Conservation (phyloP, 352 stramenopile species). For the Peronosclerospora sorghi region DNA sequence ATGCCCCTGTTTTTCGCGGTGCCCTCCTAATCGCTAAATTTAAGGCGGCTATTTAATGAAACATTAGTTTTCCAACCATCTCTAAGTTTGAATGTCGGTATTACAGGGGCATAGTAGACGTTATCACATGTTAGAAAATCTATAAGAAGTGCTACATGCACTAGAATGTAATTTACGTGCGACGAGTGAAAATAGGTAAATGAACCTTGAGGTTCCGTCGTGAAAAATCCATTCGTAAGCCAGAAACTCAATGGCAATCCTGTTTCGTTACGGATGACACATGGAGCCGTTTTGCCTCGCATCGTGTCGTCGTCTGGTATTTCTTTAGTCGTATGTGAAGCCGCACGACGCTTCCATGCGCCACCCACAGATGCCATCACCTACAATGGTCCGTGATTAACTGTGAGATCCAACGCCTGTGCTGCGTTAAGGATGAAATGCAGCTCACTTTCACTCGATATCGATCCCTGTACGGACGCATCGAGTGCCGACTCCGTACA, state of each 20-base stretch:
- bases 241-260: conserved; percentile 57
- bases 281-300: conserved; percentile 45
- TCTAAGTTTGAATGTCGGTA: conserved; percentile 51
- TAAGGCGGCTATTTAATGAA: no score
- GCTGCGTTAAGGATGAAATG: conserved; percentile 65
- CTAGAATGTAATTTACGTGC: no score
- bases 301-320: conserved; percentile 14
- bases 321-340: conserved; percentile 4
- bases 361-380: conserved; percentile 64
- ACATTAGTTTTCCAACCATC: no score
- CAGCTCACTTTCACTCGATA: conserved; percentile 40
- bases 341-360: conserved; percentile 44
- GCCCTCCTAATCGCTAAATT: no score
- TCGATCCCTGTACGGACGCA: conserved; percentile 44
- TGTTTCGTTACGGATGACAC: conserved; percentile 71
- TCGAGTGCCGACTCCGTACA: conserved; percentile 67
- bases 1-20: no score
- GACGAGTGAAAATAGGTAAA: no score
- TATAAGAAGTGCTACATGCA: no score
- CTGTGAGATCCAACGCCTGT: conserved; percentile 56
- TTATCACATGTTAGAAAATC: conserved; percentile 53
- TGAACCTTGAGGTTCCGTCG: conserved; percentile 23
- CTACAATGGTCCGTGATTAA: conserved; percentile 71
- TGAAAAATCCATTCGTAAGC: conserved; percentile 40
- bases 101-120: conserved; percentile 39